Percentiles rank a stretch among this genome's conserved stretches.
Evolutionary conservation across 2,329 filamentous ascomycete genomes (phyloP).

Genomic region (Lasiodiplodia gonubiensis): DNA sequence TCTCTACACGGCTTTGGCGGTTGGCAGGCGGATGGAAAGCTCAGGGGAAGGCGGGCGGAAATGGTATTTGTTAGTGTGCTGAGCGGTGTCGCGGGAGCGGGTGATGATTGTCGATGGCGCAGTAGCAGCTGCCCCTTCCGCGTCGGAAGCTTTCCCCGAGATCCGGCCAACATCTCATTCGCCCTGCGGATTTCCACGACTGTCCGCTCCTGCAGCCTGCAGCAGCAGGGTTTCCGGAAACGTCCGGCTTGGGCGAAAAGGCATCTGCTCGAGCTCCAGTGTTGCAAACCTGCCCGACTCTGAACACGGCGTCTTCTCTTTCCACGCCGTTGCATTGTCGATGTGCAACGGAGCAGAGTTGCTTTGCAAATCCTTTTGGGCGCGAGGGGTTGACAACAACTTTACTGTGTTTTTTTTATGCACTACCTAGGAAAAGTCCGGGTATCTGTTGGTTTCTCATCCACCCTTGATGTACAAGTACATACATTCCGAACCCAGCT

Average conservation of each 20-base stretch:
- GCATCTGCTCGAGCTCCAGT: not conserved
- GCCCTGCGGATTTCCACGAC: not conserved
- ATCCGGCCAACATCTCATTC: not conserved
- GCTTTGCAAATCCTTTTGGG: not conserved
- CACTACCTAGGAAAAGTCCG: not conserved
- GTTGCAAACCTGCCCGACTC: not conserved
- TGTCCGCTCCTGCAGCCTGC: slow-evolving; percentile 4
- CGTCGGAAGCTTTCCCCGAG: slow-evolving; percentile 12
- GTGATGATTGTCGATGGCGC: not conserved
- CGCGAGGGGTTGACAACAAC: not conserved
- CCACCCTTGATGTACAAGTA: not conserved
- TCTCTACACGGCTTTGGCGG: too few species aligned
- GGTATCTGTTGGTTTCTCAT: not conserved
- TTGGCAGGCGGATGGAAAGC: not conserved
- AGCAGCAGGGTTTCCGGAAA: not conserved
- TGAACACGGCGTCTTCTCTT: not conserved
- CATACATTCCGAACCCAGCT: not conserved
- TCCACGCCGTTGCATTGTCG: not conserved
- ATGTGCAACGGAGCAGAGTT: not conserved
- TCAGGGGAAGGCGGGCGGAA: not conserved
- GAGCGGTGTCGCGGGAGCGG: not conserved
- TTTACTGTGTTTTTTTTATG: not conserved
- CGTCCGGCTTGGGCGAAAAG: not conserved
- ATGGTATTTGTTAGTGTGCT: slow-evolving; percentile 1
- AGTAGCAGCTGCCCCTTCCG: slow-evolving; percentile 2